These are phyloP conservation scores for Tuber indicum DNA, from an alignment of 495 filamentous ascomycete species.

Conservation along the genomic window DNA sequence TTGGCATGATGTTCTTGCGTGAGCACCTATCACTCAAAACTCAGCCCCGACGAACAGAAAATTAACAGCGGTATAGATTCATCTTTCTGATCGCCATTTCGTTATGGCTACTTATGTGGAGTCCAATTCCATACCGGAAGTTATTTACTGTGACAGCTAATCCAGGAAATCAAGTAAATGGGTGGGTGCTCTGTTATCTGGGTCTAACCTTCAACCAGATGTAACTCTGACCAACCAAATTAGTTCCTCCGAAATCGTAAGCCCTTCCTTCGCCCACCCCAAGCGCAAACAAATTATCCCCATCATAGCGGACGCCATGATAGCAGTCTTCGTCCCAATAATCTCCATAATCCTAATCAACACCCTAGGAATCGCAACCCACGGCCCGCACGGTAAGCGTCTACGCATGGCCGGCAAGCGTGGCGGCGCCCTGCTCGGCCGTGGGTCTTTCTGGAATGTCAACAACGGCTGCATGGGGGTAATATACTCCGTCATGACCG, in stretches of 20 bases:
- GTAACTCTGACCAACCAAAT: background rate
- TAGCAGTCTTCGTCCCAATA: slow-evolving; percentile 54
- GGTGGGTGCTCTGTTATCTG: background rate
- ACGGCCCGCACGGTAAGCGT: slow-evolving; percentile 21
- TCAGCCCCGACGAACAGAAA: background rate
- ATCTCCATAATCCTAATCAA: slow-evolving; percentile 45
- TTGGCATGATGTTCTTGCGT: slow-evolving; percentile 40
- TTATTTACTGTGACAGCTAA: slow-evolving; percentile 35
- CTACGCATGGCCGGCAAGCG: slow-evolving; percentile 14
- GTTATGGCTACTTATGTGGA: slow-evolving; percentile 41
- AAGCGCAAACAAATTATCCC: slow-evolving; percentile 58
- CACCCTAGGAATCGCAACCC: slow-evolving; percentile 42
- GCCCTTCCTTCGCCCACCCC: slow-evolving; percentile 58
- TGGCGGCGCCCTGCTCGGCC: slow-evolving; percentile 29
- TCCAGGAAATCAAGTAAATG: slow-evolving; percentile 16
- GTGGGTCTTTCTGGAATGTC: slow-evolving; percentile 48
- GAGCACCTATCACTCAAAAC: slow-evolving; percentile 5
- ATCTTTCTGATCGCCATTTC: slow-evolving; percentile 33
- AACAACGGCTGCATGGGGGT: slow-evolving; percentile 49
- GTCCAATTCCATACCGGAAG: slow-evolving; percentile 40
- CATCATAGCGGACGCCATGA: slow-evolving; percentile 54
- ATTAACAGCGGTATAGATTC: slow-evolving; percentile 21
- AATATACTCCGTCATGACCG: slow-evolving; percentile 50
- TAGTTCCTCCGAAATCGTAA: slow-evolving; percentile 49
- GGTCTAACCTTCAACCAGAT: background rate